A percentile compares a stretch with the other conserved stretches of the same genome.
These are phyloP conservation scores for Erigeron philadelphicus DNA, from an alignment of 140 eudicot genomes.

Conservation along the genomic window DNA sequence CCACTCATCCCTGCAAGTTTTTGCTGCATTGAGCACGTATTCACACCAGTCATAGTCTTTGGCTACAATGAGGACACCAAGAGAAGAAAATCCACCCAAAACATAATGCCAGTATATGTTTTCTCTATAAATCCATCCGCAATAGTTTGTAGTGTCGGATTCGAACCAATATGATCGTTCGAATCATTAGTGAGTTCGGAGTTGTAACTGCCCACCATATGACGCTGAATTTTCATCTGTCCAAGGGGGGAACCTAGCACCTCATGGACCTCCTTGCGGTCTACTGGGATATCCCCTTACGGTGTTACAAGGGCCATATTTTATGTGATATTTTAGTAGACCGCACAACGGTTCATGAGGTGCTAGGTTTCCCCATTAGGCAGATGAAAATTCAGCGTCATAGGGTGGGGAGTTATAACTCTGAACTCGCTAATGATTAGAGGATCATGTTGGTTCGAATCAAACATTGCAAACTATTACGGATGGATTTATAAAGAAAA, in stretches of 20 bases:
- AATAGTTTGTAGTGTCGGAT: background rate
- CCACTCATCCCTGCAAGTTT: too few species aligned
- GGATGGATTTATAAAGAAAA: background rate
- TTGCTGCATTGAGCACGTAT: too few species aligned
- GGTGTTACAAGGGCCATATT: background rate
- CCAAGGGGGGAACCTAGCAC: constrained; percentile 4
- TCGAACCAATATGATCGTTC: background rate
- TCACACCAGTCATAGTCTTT: too few species aligned
- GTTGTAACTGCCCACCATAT: background rate
- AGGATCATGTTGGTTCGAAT: background rate
- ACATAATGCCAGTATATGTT: background rate
- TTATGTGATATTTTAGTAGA: background rate
- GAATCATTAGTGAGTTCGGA: background rate
- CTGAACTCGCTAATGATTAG: background rate
- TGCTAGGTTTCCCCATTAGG: too few species aligned
- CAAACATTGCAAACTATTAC: background rate
- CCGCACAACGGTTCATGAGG: background rate
- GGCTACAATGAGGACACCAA: background rate
- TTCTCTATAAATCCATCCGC: background rate
- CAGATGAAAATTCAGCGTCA: background rate
- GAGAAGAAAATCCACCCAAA: background rate
- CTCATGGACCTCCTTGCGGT: background rate
- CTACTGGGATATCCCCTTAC: background rate
- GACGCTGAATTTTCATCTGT: background rate
- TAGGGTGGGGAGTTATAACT: background rate